Percentiles rank a stretch among this genome's conserved stretches.
These are phyloP conservation scores for Euphorbia tirucalli DNA, from an alignment of 345 rosid species.

Conservation along the genomic window DNA sequence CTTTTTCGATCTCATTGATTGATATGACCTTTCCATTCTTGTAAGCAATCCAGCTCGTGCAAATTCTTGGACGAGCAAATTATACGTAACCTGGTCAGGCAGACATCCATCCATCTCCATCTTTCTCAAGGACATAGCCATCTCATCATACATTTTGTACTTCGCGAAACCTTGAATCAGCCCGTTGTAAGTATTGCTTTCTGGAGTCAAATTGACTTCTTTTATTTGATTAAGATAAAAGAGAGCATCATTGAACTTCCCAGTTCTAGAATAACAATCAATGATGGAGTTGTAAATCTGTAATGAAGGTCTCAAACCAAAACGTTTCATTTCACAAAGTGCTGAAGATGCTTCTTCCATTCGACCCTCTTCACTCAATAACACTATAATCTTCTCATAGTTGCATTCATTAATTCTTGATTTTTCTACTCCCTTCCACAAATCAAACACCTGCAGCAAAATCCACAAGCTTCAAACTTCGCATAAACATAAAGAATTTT, in stretches of 20 bases:
- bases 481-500: not conserved
- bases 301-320: slow-evolving; percentile 38
- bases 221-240: slow-evolving; percentile 45
- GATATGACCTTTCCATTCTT: slow-evolving; percentile 54
- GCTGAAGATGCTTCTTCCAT: slow-evolving; percentile 50
- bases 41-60: slow-evolving; percentile 55
- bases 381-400: slow-evolving; percentile 51
- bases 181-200: slow-evolving; percentile 50
- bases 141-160: slow-evolving; percentile 58
- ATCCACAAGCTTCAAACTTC: slow-evolving; percentile 11
- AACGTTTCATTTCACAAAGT: slow-evolving; percentile 40
- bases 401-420: slow-evolving; percentile 46
- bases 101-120: slow-evolving; percentile 56
- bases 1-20: slow-evolving; percentile 40
- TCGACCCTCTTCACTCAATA: slow-evolving; percentile 43
- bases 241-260: slow-evolving; percentile 51
- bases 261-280: slow-evolving; percentile 42
- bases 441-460: slow-evolving; percentile 51
- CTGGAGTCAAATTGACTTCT: slow-evolving; percentile 35
- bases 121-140: slow-evolving; percentile 48
- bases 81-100: slow-evolving; percentile 57
- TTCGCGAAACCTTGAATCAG: slow-evolving; percentile 57
- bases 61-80: slow-evolving; percentile 61
- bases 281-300: slow-evolving; percentile 52
- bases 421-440: slow-evolving; percentile 53